Percentiles rank a stretch among this genome's conserved stretches.
Conservation (phyloP, 1,284 basidiomycete species). For the Papiliotrema nemorosa region DNA sequence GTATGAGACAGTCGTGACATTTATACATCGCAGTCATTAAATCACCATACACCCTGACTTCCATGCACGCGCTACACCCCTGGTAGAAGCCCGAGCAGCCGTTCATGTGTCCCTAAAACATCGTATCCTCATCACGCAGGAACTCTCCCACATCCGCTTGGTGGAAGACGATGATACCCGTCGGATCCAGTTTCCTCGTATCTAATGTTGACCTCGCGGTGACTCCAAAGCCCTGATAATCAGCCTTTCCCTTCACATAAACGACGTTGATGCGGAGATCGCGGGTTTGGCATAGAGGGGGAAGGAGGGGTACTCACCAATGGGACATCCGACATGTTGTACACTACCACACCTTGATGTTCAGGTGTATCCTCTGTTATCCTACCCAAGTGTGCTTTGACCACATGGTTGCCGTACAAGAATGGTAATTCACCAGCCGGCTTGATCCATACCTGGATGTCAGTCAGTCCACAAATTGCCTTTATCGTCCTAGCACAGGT, state of each 20-base stretch:
- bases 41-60: too few relatives aligned
- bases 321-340: constrained; percentile 90
- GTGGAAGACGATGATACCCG: constrained; percentile 96
- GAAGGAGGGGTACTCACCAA: constrained; percentile 57
- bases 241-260: neutral
- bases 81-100: too few relatives aligned
- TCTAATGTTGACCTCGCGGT: constrained; percentile 94
- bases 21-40: too few relatives aligned
- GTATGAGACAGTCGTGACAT: too few relatives aligned
- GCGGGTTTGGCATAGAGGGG: neutral
- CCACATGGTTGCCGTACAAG: constrained; percentile 96
- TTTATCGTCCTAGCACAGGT: too few relatives aligned
- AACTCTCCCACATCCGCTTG: constrained; percentile 99
- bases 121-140: constrained; percentile 77
- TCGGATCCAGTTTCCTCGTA: constrained; percentile 96
- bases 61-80: too few relatives aligned
- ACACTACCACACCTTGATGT: constrained; percentile 96
- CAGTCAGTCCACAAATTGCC: too few relatives aligned
- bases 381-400: constrained; percentile 97
- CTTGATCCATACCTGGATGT: constrained; percentile 93
- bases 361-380: constrained; percentile 99
- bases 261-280: too few relatives aligned
- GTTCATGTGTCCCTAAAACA: constrained; percentile 49
- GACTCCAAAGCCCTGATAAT: constrained; percentile 85
- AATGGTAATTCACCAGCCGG: constrained; percentile 99